Percentiles rank a stretch among this genome's conserved stretches.
Evolutionary conservation across 78 protist species (phyloP).

Genomic region (Planoprotostelium fungivorum): DNA sequence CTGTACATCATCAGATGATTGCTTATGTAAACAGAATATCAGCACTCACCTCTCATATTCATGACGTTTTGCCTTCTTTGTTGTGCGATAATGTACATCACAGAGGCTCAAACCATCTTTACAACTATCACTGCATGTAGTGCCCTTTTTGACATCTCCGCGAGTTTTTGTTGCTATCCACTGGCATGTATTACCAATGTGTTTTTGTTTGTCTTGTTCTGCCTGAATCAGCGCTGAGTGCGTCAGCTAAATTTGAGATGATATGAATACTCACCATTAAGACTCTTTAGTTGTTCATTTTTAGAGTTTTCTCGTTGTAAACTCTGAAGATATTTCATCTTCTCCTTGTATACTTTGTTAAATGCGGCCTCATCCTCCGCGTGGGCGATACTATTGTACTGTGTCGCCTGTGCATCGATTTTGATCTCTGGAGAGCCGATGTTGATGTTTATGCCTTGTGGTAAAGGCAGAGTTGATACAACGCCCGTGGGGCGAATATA

Average conservation of each 20-base stretch:
- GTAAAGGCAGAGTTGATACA: constrained; percentile 1
- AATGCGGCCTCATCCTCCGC: constrained; percentile 2
- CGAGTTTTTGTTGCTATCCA: constrained; percentile 1
- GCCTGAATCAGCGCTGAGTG: constrained; percentile 2
- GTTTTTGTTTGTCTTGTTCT: not conserved
- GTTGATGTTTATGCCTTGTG: constrained; percentile 1
- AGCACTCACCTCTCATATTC: constrained; percentile 1
- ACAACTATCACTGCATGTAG: constrained; percentile 1
- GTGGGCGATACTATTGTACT: constrained; percentile 1
- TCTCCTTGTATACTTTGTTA: not conserved
- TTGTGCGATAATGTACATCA: constrained; percentile 1
- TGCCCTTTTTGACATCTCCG: constrained; percentile 1
- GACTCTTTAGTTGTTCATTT: too few species aligned
- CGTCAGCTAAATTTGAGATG: not conserved
- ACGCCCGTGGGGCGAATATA: constrained; percentile 2
- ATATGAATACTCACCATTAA: too few species aligned
- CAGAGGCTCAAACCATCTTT: constrained; percentile 1
- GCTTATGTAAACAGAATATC: not conserved
- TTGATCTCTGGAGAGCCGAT: constrained; percentile 1
- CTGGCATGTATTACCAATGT: constrained; percentile 1
- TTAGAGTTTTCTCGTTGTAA: not conserved
- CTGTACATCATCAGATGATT: constrained; percentile 1
- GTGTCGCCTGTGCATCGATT: not conserved
- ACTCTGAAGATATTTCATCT: not conserved
- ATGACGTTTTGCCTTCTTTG: constrained; percentile 1